These are phyloP conservation scores for Vaucheria bursata DNA, from an alignment of 352 stramenopile species.

Conservation along the genomic window DNA sequence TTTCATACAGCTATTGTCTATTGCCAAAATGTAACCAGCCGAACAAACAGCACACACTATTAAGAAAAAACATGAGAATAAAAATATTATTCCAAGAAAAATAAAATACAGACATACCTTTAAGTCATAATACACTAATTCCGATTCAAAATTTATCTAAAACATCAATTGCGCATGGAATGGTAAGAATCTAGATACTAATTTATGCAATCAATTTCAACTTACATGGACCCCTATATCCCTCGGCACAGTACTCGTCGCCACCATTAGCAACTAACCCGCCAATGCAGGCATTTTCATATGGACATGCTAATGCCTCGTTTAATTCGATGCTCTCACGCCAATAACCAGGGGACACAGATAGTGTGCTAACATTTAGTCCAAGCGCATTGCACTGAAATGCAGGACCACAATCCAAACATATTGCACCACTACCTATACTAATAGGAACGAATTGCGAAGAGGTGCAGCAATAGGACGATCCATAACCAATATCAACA, in stretches of 20 bases:
- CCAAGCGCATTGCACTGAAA: too few relatives aligned
- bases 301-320: slow-evolving; percentile 10
- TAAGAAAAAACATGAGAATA: background rate
- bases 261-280: background rate
- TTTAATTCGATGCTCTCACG: background rate
- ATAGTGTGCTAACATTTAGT: too few relatives aligned
- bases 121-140: background rate
- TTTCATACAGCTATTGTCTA: slow-evolving; percentile 12
- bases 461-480: too few relatives aligned
- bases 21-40: slow-evolving; percentile 5
- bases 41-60: slow-evolving; percentile 32
- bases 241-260: slow-evolving; percentile 30
- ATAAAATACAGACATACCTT: background rate
- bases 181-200: background rate
- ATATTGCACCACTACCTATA: too few relatives aligned
- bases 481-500: too few relatives aligned
- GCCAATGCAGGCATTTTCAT: slow-evolving; percentile 17
- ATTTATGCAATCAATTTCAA: too few relatives aligned
- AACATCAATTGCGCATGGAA: background rate
- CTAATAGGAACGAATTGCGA: too few relatives aligned
- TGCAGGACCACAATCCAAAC: too few relatives aligned
- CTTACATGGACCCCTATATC: too few relatives aligned
- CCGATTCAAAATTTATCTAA: background rate
- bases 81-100: background rate
- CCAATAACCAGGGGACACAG: background rate